Evolutionary conservation across 768 basidiomycete genomes (phyloP).

Genomic region (Cantharellus anzutake): DNA sequence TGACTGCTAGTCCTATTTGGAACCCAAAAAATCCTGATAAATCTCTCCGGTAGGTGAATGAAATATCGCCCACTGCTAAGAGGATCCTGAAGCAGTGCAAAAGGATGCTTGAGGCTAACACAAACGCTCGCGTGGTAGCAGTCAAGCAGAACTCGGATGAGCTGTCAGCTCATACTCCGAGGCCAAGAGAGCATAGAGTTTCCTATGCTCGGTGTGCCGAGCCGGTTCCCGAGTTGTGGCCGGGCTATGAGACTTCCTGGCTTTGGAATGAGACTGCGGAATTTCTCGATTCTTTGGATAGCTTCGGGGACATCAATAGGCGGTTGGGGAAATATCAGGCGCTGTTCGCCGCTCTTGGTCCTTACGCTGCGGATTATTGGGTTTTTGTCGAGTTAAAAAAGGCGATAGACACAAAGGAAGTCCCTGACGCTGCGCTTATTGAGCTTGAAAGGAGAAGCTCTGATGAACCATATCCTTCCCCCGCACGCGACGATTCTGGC

Average conservation of each 20-base stretch:
- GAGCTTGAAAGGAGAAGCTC: background rate
- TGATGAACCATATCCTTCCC: background rate
- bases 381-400: slow-evolving; percentile 6
- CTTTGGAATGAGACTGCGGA: background rate
- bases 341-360: slow-evolving; percentile 45
- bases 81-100: background rate
- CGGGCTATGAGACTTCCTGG: slow-evolving; percentile 30
- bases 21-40: slow-evolving; percentile 47
- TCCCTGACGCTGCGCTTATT: background rate
- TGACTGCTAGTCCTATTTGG: slow-evolving; percentile 86
- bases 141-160: slow-evolving; percentile 55
- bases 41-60: slow-evolving; percentile 25
- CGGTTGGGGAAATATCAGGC: slow-evolving; percentile 28
- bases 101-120: slow-evolving; percentile 39
- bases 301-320: background rate
- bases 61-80: too few relatives aligned
- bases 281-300: background rate
- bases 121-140: slow-evolving; percentile 57
- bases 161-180: slow-evolving; percentile 38
- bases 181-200: slow-evolving; percentile 39
- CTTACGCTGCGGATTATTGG: slow-evolving; percentile 57
- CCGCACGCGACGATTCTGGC: background rate
- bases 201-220: slow-evolving; percentile 21
- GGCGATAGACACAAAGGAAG: background rate
- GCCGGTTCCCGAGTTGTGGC: slow-evolving; percentile 19